phyloP scores from a whole-genome alignment of 306 rosid species.

The Citrullus mucosospermus region DNA sequence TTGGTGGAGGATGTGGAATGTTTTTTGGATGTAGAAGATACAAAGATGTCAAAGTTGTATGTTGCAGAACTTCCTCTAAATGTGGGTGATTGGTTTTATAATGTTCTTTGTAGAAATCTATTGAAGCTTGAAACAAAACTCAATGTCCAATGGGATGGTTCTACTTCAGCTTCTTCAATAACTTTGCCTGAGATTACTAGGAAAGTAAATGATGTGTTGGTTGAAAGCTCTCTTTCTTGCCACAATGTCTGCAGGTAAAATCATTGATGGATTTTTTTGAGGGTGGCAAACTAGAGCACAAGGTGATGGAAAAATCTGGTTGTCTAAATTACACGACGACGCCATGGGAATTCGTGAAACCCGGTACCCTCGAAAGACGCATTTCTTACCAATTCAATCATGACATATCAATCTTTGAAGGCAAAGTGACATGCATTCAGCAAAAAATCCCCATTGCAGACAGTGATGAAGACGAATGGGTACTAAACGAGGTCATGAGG shows the following conservation, averaged over 20 bases:
- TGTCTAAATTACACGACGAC: slow-evolving; percentile 46
- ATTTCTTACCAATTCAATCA: slow-evolving; percentile 50
- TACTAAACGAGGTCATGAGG: slow-evolving; percentile 53
- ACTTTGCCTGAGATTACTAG: neutral
- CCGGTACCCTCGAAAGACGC: slow-evolving; percentile 26
- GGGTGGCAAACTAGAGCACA: slow-evolving; percentile 64
- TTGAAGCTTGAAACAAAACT: neutral
- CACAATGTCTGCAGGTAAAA: slow-evolving; percentile 28
- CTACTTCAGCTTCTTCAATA: neutral
- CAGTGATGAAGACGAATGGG: slow-evolving; percentile 37
- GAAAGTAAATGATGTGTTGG: neutral
- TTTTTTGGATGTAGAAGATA: slow-evolving; percentile 31
- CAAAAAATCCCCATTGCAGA: slow-evolving; percentile 22
- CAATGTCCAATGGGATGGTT: neutral
- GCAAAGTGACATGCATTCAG: slow-evolving; percentile 60
- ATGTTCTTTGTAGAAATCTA: neutral
- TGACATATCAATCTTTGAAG: slow-evolving; percentile 39
- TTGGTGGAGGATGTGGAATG: slow-evolving; percentile 35
- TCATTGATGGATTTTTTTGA: slow-evolving; percentile 46
- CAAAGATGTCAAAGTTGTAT: slow-evolving; percentile 43
- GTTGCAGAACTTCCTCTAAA: slow-evolving; percentile 45
- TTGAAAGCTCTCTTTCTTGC: neutral
- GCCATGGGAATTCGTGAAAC: slow-evolving; percentile 46
- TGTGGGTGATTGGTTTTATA: slow-evolving; percentile 21
- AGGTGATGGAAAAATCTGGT: slow-evolving; percentile 49